Percentiles rank a stretch among this genome's conserved stretches.
Evolutionary conservation across 2,329 filamentous ascomycete genomes (phyloP).

Genomic region (Didymellaceae sp.): DNA sequence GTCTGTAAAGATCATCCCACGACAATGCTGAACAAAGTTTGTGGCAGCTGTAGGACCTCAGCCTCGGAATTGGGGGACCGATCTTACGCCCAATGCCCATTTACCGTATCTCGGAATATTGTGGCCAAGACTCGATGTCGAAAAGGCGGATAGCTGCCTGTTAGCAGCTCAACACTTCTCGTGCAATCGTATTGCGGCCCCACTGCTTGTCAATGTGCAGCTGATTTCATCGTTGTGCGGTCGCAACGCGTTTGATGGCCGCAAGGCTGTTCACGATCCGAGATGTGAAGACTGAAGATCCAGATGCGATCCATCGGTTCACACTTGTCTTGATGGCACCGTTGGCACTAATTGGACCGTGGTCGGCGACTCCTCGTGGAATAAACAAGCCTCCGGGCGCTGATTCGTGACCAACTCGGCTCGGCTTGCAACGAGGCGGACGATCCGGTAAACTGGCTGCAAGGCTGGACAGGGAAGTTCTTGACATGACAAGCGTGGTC

Average conservation of each 20-base stretch:
- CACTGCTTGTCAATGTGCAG: slow-evolving; percentile 21
- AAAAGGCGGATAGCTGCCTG: slow-evolving; percentile 24
- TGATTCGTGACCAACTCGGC: slow-evolving; percentile 37
- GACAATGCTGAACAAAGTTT: slow-evolving; percentile 24
- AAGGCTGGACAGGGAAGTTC: slow-evolving; percentile 36
- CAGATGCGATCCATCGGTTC: slow-evolving; percentile 23
- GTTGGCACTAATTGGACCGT: slow-evolving; percentile 32
- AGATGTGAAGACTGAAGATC: slow-evolving; percentile 14
- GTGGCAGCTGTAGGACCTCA: slow-evolving; percentile 37
- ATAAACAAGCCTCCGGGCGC: slow-evolving; percentile 34
- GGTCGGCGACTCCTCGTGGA: slow-evolving; percentile 36
- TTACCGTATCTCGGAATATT: slow-evolving; percentile 27
- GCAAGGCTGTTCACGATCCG: slow-evolving; percentile 18
- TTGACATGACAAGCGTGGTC: slow-evolving; percentile 1
- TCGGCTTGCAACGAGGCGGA: slow-evolving; percentile 38
- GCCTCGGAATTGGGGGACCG: slow-evolving; percentile 37
- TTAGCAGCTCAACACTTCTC: slow-evolving; percentile 31
- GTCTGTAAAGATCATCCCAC: slow-evolving; percentile 3
- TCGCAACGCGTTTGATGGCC: slow-evolving; percentile 5
- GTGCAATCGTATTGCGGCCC: slow-evolving; percentile 22
- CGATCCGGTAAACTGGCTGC: slow-evolving; percentile 34
- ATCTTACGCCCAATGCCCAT: slow-evolving; percentile 41
- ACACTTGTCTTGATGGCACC: slow-evolving; percentile 25
- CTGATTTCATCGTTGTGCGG: not conserved
- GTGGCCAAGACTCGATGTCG: slow-evolving; percentile 22